A percentile compares a stretch with the other conserved stretches of the same genome.
Conservation (phyloP, 306 rosid genomes). For the Castanea mollissima region DNA sequence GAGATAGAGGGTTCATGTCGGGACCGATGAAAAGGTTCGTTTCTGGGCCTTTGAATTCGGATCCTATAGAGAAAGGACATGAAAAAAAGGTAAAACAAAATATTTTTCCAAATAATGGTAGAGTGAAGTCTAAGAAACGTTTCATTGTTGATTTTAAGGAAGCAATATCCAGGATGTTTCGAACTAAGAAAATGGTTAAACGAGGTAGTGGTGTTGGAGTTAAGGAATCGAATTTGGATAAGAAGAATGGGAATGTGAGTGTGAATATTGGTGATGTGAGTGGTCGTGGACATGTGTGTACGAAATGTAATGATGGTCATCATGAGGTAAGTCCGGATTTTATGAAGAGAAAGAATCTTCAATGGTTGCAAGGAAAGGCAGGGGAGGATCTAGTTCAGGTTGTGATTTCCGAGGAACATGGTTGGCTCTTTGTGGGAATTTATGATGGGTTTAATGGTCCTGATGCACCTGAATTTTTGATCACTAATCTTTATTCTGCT, state of each 20-base stretch:
- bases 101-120: neutral
- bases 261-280: conserved; percentile 20
- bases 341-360: conserved; percentile 44
- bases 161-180: conserved; percentile 23
- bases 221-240: conserved; percentile 27
- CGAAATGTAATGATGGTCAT: conserved; percentile 18
- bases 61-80: conserved; percentile 25
- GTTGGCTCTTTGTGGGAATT: conserved; percentile 85
- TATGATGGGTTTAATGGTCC: conserved; percentile 95
- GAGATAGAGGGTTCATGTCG: conserved; percentile 27
- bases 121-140: conserved; percentile 8
- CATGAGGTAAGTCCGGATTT: conserved; percentile 21
- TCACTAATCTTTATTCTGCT: conserved; percentile 51
- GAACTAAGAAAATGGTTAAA: conserved; percentile 21
- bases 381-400: conserved; percentile 86
- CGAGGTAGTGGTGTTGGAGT: neutral
- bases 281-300: conserved; percentile 33
- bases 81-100: conserved; percentile 19
- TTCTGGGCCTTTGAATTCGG: conserved; percentile 19
- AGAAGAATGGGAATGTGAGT: conserved; percentile 26
- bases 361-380: conserved; percentile 89
- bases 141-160: conserved; percentile 39
- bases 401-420: conserved; percentile 69
- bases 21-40: conserved; percentile 30
- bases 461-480: conserved; percentile 81